These are phyloP conservation scores for Chloranthus sessilifolius DNA, from an alignment of 164 flowering plant species.

Conservation along the genomic window DNA sequence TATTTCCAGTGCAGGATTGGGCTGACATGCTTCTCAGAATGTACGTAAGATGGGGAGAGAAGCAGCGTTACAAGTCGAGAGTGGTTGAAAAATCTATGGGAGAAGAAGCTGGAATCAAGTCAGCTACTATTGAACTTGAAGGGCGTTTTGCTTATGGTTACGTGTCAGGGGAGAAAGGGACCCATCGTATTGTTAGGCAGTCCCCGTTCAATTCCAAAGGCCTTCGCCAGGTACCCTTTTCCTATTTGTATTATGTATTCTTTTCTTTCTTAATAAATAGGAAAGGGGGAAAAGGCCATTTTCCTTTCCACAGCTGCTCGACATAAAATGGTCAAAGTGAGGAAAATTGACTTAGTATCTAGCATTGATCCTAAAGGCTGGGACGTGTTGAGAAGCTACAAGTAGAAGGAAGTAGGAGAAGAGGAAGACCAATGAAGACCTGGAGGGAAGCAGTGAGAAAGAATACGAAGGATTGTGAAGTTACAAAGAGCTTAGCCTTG, in stretches of 20 bases:
- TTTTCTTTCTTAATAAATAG: no score
- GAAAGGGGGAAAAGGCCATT: no score
- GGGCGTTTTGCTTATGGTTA: constrained; percentile 98
- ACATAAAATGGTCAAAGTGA: no score
- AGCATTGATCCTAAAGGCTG: no score
- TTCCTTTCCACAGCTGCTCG: no score
- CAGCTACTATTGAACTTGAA: constrained; percentile 87
- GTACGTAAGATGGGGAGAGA: constrained; percentile 99
- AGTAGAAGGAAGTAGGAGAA: no score
- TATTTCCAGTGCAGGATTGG: constrained; percentile 99
- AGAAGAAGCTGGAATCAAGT: constrained; percentile 98
- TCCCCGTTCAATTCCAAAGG: constrained; percentile 99
- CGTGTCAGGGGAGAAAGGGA: constrained; percentile 95
- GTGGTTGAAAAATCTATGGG: constrained; percentile 90
- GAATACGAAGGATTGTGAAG: no score
- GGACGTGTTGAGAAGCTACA: no score
- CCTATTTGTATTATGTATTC: neutral
- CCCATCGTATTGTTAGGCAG: constrained; percentile 88
- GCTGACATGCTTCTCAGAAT: constrained; percentile 99
- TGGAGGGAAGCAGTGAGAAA: no score
- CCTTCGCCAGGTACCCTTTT: constrained; percentile 76
- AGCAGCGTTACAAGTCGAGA: constrained; percentile 74
- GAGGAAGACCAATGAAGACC: no score
- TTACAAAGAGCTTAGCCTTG: no score
- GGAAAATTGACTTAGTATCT: no score